Conservation (phyloP, 768 basidiomycete species). For the Russula dissimulans region DNA sequence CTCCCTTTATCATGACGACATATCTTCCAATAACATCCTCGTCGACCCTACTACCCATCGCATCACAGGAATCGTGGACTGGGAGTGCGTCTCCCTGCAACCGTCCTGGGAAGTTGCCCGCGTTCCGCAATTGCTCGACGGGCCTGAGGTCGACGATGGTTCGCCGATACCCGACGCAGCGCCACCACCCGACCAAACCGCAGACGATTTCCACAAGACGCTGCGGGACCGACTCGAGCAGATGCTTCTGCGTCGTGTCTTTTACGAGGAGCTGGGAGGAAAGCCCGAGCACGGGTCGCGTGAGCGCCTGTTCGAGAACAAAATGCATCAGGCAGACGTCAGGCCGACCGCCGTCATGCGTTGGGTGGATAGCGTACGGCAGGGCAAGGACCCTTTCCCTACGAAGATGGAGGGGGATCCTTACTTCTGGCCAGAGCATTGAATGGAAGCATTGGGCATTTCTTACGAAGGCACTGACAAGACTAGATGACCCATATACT, state of each 20-base stretch:
- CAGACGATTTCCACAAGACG: background rate
- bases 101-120: background rate
- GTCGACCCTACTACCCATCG: slow-evolving; percentile 13
- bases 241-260: background rate
- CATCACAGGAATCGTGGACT: slow-evolving; percentile 15
- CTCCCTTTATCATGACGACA: slow-evolving; percentile 10
- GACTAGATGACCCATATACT: too few relatives aligned
- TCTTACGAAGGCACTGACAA: too few relatives aligned
- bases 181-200: background rate
- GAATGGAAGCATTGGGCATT: background rate
- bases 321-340: background rate
- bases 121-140: background rate
- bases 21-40: slow-evolving; percentile 12
- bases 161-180: background rate
- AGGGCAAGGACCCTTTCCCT: background rate
- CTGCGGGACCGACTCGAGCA: background rate
- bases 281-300: background rate
- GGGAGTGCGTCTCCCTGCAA: slow-evolving; percentile 9
- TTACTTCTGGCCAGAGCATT: background rate
- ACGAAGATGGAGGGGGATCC: background rate
- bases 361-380: background rate
- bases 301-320: background rate
- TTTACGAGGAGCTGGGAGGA: background rate
- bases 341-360: background rate
- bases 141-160: slow-evolving; percentile 1